Percentiles rank a stretch among this genome's conserved stretches.
phyloP scores from a whole-genome alignment of 305 asterid genomes.

The Fraxinus albicans region DNA sequence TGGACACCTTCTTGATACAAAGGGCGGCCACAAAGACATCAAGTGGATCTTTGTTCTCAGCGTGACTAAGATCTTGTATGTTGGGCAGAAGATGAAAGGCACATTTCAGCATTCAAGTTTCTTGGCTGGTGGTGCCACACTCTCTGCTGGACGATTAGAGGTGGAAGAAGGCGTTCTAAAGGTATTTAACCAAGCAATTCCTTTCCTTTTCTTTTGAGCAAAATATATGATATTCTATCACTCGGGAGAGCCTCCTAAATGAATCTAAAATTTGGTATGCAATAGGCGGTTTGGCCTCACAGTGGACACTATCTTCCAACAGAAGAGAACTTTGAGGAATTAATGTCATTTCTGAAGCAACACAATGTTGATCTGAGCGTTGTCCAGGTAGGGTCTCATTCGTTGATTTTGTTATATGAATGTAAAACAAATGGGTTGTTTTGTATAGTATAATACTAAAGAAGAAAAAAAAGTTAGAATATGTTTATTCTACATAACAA shows the following conservation, averaged over 20 bases:
- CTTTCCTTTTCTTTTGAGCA: background rate
- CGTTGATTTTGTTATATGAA: background rate
- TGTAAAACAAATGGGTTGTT: background rate
- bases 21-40: slow-evolving; percentile 35
- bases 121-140: slow-evolving; percentile 65
- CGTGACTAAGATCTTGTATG: slow-evolving; percentile 41
- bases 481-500: background rate
- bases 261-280: background rate
- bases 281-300: slow-evolving; percentile 91
- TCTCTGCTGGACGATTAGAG: slow-evolving; percentile 61
- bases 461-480: background rate
- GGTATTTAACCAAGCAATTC: slow-evolving; percentile 24
- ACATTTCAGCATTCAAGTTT: slow-evolving; percentile 68
- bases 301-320: slow-evolving; percentile 97
- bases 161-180: slow-evolving; percentile 53
- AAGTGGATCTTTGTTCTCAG: slow-evolving; percentile 74
- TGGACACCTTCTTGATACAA: slow-evolving; percentile 45
- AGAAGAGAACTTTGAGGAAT: slow-evolving; percentile 78
- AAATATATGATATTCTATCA: background rate
- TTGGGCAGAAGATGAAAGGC: slow-evolving; percentile 62
- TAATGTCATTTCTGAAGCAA: slow-evolving; percentile 57
- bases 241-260: background rate
- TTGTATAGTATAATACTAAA: background rate
- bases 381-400: slow-evolving; percentile 52
- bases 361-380: slow-evolving; percentile 53